A percentile compares a stretch with the other conserved stretches of the same genome.
Conservation (phyloP, 1,284 basidiomycete genomes). For the Heterobasidion parviporum region DNA sequence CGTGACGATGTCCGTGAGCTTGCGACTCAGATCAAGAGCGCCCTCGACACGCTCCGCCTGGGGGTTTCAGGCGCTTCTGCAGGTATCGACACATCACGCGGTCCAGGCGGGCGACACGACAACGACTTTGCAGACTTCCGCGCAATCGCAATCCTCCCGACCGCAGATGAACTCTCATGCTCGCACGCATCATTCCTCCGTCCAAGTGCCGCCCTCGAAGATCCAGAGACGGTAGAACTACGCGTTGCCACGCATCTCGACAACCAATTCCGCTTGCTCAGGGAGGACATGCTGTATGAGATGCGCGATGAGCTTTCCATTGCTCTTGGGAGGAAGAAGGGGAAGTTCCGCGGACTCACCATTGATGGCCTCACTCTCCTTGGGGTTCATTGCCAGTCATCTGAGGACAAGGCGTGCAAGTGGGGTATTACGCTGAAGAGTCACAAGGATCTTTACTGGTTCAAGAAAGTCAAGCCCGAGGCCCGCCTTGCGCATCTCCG, state of each 20-base stretch:
- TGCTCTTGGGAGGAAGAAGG: constrained; percentile 35
- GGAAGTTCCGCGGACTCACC: constrained; percentile 31
- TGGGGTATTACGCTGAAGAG: constrained; percentile 42
- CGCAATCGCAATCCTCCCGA: constrained; percentile 49
- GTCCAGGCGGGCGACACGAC: constrained; percentile 56
- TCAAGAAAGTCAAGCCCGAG: constrained; percentile 23
- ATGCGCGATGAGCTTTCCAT: constrained; percentile 51
- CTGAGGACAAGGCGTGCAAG: constrained; percentile 23
- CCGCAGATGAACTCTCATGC: constrained; percentile 44
- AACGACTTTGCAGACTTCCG: constrained; percentile 56
- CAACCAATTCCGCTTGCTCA: constrained; percentile 54
- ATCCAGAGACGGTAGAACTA: constrained; percentile 23
- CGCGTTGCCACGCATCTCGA: constrained; percentile 44
- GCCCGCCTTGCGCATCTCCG: constrained; percentile 22
- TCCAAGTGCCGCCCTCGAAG: constrained; percentile 32
- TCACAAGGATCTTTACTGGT: constrained; percentile 29
- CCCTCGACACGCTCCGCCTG: constrained; percentile 22
- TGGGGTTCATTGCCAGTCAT: constrained; percentile 24
- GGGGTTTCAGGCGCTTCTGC: constrained; percentile 10
- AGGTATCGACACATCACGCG: constrained; percentile 15
- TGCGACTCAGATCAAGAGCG: constrained; percentile 35
- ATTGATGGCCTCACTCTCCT: constrained; percentile 31
- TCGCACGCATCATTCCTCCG: constrained; percentile 38
- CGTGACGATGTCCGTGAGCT: constrained; percentile 23
- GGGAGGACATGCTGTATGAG: constrained; percentile 61